Evolutionary conservation across 108 stramenopile species (phyloP), one percentile per base, ranked within the genome.

Genomic region (Cyclotella sp.): DNA sequence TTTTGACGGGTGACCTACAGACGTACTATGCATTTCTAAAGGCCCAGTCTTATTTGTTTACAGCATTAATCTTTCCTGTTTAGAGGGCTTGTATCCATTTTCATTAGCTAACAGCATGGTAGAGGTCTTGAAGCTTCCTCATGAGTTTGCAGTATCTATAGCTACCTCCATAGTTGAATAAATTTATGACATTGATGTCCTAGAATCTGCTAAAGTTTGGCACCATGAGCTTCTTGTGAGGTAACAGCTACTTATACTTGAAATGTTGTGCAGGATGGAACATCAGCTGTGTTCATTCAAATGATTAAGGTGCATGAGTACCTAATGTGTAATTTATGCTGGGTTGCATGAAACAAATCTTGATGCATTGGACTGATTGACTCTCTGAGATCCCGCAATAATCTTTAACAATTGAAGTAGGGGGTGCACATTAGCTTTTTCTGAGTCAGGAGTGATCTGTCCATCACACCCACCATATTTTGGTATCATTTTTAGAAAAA

Each of bases 101-200:
- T n/a, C n/a, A n/a, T n/a, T n/a, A n/a, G n/a, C n/a, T 9, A 58
- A 70, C 34, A 76, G 76, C 19, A 76, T 93, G 46, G 87, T 78
- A 9, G 63, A 79, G 21, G 92, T 91, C 67, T 73, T 91, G 61
- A 93, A 90, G 40, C 65, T 93, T 51, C 84, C 89, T 9, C 77
- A 81, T 14, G 92, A 93, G 66, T 85, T 88, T 15, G 85, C 85
- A 10, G 58, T 78, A n/a, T 73, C 86, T 7, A 87, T 93, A 68
- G 72, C 81, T 0, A 81, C 70, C 3, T 70, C 85, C 6, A 88
- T 93, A 18, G 51, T 90, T 12, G 92, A 93, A 64, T 90, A 93
- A 79, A 82, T 87, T 27, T 79, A 79, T 57, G 82, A 74, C 0
- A 59, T 82, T 4, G 57, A 82, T 41, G 63, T 82, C 60, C 61